phyloP scores from a whole-genome alignment of 2,329 filamentous ascomycete species.

The Diaporthe amygdali region DNA sequence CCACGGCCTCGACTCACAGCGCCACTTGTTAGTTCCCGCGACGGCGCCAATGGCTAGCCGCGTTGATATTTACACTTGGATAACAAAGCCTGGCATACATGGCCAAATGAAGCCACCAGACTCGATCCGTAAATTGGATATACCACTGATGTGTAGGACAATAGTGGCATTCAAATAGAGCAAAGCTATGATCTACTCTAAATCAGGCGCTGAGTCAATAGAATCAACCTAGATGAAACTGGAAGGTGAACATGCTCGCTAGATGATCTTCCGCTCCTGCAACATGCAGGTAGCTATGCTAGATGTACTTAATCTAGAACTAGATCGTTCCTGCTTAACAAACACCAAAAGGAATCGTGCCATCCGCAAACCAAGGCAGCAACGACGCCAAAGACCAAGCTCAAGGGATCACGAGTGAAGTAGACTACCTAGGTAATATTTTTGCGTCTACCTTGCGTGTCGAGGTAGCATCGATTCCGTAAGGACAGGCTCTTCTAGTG shows the following conservation, averaged over 20 bases:
- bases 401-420: background rate
- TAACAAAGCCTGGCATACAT: too few species aligned
- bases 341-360: too few species aligned
- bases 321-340: background rate
- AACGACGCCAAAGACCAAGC: background rate
- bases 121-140: too few species aligned
- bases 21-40: background rate
- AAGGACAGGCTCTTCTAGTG: background rate
- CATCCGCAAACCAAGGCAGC: background rate
- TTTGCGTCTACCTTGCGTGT: background rate
- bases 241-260: background rate
- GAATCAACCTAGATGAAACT: too few species aligned
- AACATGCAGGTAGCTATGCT: background rate
- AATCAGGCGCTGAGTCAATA: too few species aligned
- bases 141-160: too few species aligned
- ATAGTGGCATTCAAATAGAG: too few species aligned
- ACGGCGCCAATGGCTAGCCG: background rate
- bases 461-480: background rate
- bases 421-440: background rate
- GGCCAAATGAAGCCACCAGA: background rate
- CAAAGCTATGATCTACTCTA: too few species aligned
- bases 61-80: too few species aligned
- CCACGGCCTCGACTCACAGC: background rate
- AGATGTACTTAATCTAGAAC: background rate
- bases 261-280: background rate